Base-by-base conservation (phyloP, 305 asterid species). In the Fraxinus xanthoxyloides region DNA sequence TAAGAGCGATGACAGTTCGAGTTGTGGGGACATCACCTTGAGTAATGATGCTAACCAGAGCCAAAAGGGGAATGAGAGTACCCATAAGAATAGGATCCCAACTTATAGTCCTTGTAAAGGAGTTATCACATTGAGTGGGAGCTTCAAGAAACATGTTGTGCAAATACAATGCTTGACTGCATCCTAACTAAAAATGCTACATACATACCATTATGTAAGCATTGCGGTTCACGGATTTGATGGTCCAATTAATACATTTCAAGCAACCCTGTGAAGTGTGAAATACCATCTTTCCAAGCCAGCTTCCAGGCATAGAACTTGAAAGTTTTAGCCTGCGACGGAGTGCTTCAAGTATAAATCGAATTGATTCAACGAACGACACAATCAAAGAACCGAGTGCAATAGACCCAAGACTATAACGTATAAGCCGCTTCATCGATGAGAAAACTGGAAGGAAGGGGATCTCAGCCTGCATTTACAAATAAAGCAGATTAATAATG, bases 381-480 rank as follows among this genome's bases (percentile, higher is more conserved):
- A 96, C 95, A 1, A 87, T 73, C 76, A 96, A 85, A 82, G 99
- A 96, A 78, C 99, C 99, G 80, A 94, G 77, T 82, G 98, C 99
- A 81, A 96, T 91, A 1, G 98, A 96, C 83, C 99, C 99, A 36
- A 94, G 91, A 82, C 89, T 84, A 88, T 94, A 94, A 82, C 98
- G 93, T 15, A 75, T 81, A 77, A 94, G 98, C 85, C 99, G 92
- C 93, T 91, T 96, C 98, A 96, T 92, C 59, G 99, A 96, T 38
- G 97, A 86, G 82, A 96, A 92, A 75, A 96, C 98, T 2, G 98
- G 98, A 79, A 96, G 98, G 83, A 93, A 91, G 34, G 98, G 94
- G 76, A 96, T 89, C 83, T 87, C 96, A 31, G 90, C 84, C 97
- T 94, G 94, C 95, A 89, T 32, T 79, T 36, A 46, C 48, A 77